Evolutionary conservation across 148 eudicot genomes (phyloP), one percentile per base, ranked within the genome.

Genomic region (Pharnaceum exiguum): DNA sequence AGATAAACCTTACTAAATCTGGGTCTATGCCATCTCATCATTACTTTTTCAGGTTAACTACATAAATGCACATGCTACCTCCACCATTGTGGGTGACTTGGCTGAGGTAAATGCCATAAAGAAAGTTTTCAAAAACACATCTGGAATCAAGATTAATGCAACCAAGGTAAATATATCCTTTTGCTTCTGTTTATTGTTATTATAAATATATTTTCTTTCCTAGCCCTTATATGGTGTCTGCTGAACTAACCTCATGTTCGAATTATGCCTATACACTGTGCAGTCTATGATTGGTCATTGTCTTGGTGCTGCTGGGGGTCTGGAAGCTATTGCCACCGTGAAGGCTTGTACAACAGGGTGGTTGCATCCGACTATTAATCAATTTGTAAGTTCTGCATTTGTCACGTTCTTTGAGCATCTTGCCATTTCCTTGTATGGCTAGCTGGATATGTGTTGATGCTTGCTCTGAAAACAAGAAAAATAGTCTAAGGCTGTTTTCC

Each of bases 201-300:
- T 23, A 19, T 23, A 23, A 1, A 3, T 29, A 42, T 69, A 50
- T 16, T 51, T n/a, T n/a, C n/a, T n/a, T n/a, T n/a, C n/a, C n/a
- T n/a, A n/a, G n/a, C n/a, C n/a, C n/a, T n/a, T n/a, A n/a, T n/a
- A n/a, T n/a, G n/a, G n/a, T n/a, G n/a, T n/a, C n/a, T n/a, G n/a
- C n/a, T n/a, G n/a, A n/a, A n/a, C n/a, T n/a, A n/a, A n/a, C n/a
- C n/a, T n/a, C n/a, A n/a, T n/a, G n/a, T n/a, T n/a, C n/a, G n/a
- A n/a, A n/a, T n/a, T n/a, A 17, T 31, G 22, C 23, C 13, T 38
- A 13, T 52, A 21, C 25, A 49, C 10, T 57, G 36, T 66, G 38
- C 83, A 90, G 97, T 90, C 97, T 59, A 87, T 90, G 97, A 90
- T 90, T 58, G 97, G 97, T 22, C 97, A 90, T 77, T 84, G 89